A percentile compares a stretch with the other conserved stretches of the same genome.
These are phyloP conservation scores for Podaxis sp. DNA, from an alignment of 768 basidiomycete genomes.

Conservation along the genomic window DNA sequence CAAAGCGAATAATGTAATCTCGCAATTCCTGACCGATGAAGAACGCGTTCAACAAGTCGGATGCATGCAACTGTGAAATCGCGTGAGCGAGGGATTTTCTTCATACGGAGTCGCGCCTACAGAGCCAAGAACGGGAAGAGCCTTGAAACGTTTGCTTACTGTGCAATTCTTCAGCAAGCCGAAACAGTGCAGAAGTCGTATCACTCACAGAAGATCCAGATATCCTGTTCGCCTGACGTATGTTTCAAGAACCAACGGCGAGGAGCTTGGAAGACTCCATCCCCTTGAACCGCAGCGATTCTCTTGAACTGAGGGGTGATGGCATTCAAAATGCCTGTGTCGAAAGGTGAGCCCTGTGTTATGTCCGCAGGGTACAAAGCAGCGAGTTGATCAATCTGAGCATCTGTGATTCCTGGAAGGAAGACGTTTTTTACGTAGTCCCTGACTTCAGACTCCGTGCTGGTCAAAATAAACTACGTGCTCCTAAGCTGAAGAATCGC, in stretches of 20 bases:
- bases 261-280: constrained; percentile 46
- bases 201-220: constrained; percentile 37
- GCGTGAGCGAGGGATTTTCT: background rate
- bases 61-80: constrained; percentile 29
- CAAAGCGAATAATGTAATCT: constrained; percentile 41
- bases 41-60: constrained; percentile 31
- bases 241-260: constrained; percentile 40
- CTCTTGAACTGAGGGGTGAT: constrained; percentile 45
- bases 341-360: constrained; percentile 47
- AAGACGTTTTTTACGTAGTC: constrained; percentile 23
- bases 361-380: constrained; percentile 34
- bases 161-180: background rate
- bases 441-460: constrained; percentile 20
- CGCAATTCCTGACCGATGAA: constrained; percentile 35
- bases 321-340: constrained; percentile 39
- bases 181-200: background rate
- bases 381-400: constrained; percentile 25
- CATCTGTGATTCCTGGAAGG: constrained; percentile 25
- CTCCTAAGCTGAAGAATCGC: background rate
- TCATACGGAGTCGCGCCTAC: constrained; percentile 21
- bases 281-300: constrained; percentile 45
- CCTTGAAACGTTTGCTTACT: constrained; percentile 45
- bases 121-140: constrained; percentile 37
- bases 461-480: constrained; percentile 1
- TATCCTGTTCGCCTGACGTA: constrained; percentile 29